Conservation (phyloP, 495 filamentous ascomycete species). For the Oidiodendron maius region DNA sequence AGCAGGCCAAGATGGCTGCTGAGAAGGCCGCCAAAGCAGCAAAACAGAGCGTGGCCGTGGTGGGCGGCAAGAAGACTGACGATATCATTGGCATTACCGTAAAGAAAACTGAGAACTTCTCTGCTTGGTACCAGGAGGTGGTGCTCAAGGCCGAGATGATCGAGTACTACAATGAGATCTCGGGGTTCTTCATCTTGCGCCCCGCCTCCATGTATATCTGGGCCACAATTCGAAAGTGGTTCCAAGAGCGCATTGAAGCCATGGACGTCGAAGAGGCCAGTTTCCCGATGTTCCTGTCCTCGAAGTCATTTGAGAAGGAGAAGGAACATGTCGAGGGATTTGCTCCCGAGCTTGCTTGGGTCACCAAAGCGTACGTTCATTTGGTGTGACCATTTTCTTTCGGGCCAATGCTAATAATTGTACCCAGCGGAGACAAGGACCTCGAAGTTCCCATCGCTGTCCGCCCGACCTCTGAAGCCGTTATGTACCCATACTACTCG, state of each 20-base stretch:
- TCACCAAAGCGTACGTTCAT: conserved; percentile 77
- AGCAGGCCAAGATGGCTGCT: conserved; percentile 58
- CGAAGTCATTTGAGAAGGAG: conserved; percentile 85
- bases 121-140: conserved; percentile 92
- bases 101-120: conserved; percentile 79
- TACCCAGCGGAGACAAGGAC: conserved; percentile 67
- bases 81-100: conserved; percentile 81
- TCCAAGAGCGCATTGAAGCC: conserved; percentile 77
- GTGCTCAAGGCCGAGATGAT: conserved; percentile 93
- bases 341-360: conserved; percentile 96
- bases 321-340: conserved; percentile 98
- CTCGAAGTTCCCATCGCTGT: conserved; percentile 94
- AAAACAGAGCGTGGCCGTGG: conserved; percentile 41
- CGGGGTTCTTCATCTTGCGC: conserved; percentile 91
- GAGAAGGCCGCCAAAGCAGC: conserved; percentile 64
- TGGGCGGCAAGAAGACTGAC: conserved; percentile 46
- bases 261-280: conserved; percentile 91
- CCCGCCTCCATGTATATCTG: conserved; percentile 84
- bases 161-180: conserved; percentile 82
- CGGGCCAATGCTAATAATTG: conserved; percentile 9
- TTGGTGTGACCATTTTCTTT: neutral
- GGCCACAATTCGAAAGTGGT: conserved; percentile 87
- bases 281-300: conserved; percentile 90
- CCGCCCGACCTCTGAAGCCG: conserved; percentile 86
- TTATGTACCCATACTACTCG: conserved; percentile 93